Evolutionary conservation across 2,329 filamentous ascomycete genomes (phyloP).

Genomic region (Fonsecaea nubica): DNA sequence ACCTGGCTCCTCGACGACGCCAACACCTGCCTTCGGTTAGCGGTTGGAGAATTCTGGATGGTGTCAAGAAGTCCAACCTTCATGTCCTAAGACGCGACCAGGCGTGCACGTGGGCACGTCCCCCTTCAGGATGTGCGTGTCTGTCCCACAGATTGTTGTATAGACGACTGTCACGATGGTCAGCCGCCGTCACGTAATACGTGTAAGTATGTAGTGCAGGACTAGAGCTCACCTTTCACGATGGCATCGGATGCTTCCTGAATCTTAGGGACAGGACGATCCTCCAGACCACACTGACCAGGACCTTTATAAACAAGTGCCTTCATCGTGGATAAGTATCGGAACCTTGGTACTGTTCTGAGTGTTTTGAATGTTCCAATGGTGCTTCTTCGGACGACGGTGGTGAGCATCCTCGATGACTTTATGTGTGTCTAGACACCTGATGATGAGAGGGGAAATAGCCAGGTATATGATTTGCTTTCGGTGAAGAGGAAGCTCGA

Average conservation of each 20-base stretch:
- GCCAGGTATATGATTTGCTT: background rate
- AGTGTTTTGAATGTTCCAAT: conserved; percentile 4
- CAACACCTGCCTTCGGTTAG: conserved; percentile 45
- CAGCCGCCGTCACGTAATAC: background rate
- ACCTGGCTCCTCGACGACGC: conserved; percentile 55
- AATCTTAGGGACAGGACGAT: conserved; percentile 54
- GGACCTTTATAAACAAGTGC: conserved; percentile 54
- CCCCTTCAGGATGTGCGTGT: conserved; percentile 63
- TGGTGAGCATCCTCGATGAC: background rate
- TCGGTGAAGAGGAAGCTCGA: conserved; percentile 2
- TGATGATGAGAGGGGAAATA: background rate
- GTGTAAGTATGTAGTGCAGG: background rate
- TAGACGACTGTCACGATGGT: conserved; percentile 45
- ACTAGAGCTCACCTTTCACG: conserved; percentile 44
- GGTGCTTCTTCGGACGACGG: conserved; percentile 6
- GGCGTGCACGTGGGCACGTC: conserved; percentile 57
- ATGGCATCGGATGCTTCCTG: conserved; percentile 56
- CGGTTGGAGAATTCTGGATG: too few species aligned
- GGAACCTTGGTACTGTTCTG: background rate
- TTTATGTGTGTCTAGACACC: background rate
- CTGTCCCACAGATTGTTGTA: conserved; percentile 61
- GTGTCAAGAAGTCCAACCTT: conserved; percentile 46
- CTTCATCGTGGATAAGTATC: conserved; percentile 48
- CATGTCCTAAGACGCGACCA: conserved; percentile 60
- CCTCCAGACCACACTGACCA: conserved; percentile 48